Evolutionary conservation across 345 rosid species (phyloP).

Genomic region (Eucalyptus erythrocorys): DNA sequence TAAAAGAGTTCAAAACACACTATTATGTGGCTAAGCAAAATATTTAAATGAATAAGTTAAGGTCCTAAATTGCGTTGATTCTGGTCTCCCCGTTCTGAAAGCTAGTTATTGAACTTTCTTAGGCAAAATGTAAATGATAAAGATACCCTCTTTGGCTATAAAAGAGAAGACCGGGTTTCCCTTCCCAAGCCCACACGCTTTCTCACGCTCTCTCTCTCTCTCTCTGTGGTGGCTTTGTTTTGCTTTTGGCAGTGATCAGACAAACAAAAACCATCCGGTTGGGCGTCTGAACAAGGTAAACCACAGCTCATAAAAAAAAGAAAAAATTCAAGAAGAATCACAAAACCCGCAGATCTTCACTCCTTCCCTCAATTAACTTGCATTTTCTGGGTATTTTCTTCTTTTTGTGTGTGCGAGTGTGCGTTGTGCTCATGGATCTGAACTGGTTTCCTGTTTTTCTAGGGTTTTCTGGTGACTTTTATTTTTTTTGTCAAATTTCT

Average conservation of each 20-base stretch:
- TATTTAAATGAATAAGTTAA: neutral
- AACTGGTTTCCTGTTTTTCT: neutral
- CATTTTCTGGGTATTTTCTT: neutral
- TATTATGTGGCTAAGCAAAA: neutral
- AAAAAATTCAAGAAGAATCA: neutral
- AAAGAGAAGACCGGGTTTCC: neutral
- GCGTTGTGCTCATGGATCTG: neutral
- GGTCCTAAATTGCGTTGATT: neutral
- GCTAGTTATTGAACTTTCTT: neutral
- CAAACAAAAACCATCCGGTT: neutral
- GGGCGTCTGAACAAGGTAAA: neutral
- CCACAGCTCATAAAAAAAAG: neutral
- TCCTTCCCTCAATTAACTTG: constrained; percentile 12
- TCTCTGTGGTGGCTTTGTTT: neutral
- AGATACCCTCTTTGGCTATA: neutral
- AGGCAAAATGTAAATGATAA: neutral
- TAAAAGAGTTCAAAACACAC: neutral
- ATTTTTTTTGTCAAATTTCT: neutral
- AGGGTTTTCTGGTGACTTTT: neutral
- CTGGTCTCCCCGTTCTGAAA: neutral
- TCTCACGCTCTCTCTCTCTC: neutral
- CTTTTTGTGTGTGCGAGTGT: neutral
- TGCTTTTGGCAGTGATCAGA: neutral
- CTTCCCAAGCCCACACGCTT: neutral
- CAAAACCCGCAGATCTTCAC: neutral